Conservation (phyloP, 2,329 filamentous ascomycete species). For the Fusarium solani-melongenae region DNA sequence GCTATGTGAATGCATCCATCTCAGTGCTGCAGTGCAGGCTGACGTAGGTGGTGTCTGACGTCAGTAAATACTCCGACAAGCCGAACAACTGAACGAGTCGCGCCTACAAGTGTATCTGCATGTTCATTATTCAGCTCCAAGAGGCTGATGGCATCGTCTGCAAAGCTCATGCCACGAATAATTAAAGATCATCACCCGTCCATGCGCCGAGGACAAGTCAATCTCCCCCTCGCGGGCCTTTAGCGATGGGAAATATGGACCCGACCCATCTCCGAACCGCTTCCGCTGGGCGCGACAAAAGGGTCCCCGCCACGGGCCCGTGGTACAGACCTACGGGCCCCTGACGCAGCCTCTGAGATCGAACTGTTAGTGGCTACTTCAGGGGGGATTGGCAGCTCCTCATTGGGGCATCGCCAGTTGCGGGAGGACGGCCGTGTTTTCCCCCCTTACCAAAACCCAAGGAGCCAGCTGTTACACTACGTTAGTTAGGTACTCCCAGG, state of each 20-base stretch:
- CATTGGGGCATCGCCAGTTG: slow-evolving; percentile 12
- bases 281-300: slow-evolving; percentile 15
- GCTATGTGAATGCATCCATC: background rate
- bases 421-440: background rate
- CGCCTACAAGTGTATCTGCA: background rate
- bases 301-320: slow-evolving; percentile 8
- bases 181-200: slow-evolving; percentile 4
- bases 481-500: background rate
- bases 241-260: slow-evolving; percentile 25
- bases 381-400: slow-evolving; percentile 17
- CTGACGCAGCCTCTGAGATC: slow-evolving; percentile 13
- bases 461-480: slow-evolving; percentile 7
- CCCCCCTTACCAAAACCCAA: slow-evolving; percentile 6
- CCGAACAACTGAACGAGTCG: background rate
- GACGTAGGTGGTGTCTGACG: slow-evolving; percentile 33
- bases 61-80: slow-evolving; percentile 9
- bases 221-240: background rate
- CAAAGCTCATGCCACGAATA: background rate
- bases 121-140: background rate
- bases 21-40: slow-evolving; percentile 4
- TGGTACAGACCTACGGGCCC: background rate
- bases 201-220: slow-evolving; percentile 15
- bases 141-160: background rate
- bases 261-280: slow-evolving; percentile 19
- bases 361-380: slow-evolving; percentile 11